Evolutionary conservation across 306 rosid genomes (phyloP).

Genomic region (Casuarina cunninghamiana): DNA sequence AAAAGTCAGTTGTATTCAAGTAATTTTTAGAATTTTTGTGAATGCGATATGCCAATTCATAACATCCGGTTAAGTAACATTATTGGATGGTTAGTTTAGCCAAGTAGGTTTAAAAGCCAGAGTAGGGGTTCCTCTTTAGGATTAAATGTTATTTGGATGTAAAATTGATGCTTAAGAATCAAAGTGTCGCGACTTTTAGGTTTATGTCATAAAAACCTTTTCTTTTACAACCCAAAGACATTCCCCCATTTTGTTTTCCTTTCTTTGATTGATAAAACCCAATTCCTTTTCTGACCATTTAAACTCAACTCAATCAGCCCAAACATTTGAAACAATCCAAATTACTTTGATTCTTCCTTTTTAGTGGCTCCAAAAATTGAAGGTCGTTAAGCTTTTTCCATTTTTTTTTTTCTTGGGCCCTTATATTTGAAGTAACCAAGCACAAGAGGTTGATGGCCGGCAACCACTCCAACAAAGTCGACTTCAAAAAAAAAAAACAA

Average conservation of each 20-base stretch:
- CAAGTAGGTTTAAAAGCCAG: not conserved
- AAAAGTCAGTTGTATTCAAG: not conserved
- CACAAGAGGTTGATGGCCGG: not conserved
- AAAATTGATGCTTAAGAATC: not conserved
- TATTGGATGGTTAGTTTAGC: not conserved
- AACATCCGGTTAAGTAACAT: not conserved
- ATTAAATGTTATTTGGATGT: not conserved
- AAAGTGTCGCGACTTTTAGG: not conserved
- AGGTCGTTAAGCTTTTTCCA: no score
- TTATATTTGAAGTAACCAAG: no score
- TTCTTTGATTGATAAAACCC: not conserved
- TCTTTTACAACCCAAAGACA: not conserved
- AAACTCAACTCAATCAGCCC: not conserved
- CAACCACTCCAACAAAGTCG: not conserved
- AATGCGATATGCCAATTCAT: not conserved
- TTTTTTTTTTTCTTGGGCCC: no score
- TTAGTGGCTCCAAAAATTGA: no score
- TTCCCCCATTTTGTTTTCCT: not conserved
- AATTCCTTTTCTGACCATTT: not conserved
- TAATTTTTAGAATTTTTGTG: not conserved
- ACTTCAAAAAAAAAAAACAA: not conserved
- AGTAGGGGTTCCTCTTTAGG: not conserved
- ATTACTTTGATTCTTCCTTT: no score
- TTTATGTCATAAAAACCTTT: not conserved
- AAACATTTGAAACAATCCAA: not conserved